Conservation (phyloP, 1,284 basidiomycete genomes). For the Exobasidium cylindrosporum region DNA sequence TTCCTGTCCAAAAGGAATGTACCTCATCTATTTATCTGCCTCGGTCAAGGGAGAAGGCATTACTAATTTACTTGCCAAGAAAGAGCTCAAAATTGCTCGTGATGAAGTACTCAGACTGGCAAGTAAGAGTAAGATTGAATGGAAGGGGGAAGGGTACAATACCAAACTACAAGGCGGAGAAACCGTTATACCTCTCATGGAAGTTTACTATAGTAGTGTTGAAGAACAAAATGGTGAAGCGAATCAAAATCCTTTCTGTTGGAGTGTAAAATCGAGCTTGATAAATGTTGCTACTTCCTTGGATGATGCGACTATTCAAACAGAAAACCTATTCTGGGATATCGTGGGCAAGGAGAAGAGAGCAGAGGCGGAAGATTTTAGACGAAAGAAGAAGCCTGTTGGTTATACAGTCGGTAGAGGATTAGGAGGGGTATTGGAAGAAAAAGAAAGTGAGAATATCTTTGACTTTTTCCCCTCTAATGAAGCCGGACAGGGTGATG, state of each 20-base stretch:
- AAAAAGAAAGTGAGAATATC: background rate
- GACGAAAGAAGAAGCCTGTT: background rate
- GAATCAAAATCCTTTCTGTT: background rate
- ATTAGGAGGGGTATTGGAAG: conserved; percentile 2
- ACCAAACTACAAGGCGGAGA: background rate
- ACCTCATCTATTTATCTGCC: conserved; percentile 6
- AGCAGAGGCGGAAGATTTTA: conserved; percentile 1
- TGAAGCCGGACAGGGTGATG: background rate
- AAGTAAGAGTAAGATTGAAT: background rate
- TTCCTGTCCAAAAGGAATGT: conserved; percentile 69
- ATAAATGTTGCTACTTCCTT: background rate
- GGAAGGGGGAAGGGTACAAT: background rate
- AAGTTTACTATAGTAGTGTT: background rate
- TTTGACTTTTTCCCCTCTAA: conserved; percentile 5
- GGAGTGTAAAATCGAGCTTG: background rate
- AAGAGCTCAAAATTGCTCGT: background rate
- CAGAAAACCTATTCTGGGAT: conserved; percentile 3
- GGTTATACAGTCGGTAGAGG: conserved; percentile 8
- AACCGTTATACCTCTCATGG: background rate
- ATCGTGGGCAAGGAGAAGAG: conserved; percentile 3
- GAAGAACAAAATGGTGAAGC: background rate
- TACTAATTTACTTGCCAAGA: background rate
- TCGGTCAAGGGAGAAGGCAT: background rate
- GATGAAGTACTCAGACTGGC: background rate
- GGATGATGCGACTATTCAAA: conserved; percentile 2